Base-by-base conservation (phyloP, 768 basidiomycete species). In the Tricholoma hemisulphureum region DNA sequence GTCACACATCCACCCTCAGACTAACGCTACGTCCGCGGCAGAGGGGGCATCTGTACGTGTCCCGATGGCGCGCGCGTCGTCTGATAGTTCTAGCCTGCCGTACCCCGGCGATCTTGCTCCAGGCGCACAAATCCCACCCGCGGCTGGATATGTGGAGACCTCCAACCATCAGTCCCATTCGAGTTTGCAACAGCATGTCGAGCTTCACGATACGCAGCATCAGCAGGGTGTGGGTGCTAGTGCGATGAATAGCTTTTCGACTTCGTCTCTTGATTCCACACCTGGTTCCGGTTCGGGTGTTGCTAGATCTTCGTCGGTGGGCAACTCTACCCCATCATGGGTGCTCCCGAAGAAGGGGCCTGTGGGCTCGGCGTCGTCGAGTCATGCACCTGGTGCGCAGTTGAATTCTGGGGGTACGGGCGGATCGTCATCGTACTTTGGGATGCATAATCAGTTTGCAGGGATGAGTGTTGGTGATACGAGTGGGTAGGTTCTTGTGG, bases 261-360 rank as follows among this genome's bases (percentile, higher is more conserved):
- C n/a, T n/a, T n/a, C n/a, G n/a, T n/a, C n/a, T n/a, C n/a, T n/a
- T 56, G 53, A 45, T 34, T 54, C 57, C 37, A 24, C 65, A 50
- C 29, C 67, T 28, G 37, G 61, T 31, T 29, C 54, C 26, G 35
- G 56, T 48, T 51, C 54, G 14, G 56, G 60, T 23, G 53, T 55
- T 0, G 55, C 61, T 20, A 11, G 24, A 8, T 48, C 46, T n/a
- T 26, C 46, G 6, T 24, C 46, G 24, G 14, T 18, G 6, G 8
- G 14, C 16, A 26, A 28, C 14, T 50, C 67, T 50, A 71, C 67
- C n/a, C 79, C 79, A 8, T 70, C 77, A 35, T 81, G 80, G 80
- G 75, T 80, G 1, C 59, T 81, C 26, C 80, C 78, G 13, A 80
- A 77, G 74, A 77, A 75, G 57, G 55, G 23, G 41, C 56, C 62